These are phyloP conservation scores for Trichoderma simmonsii DNA, from an alignment of 2,329 filamentous ascomycete genomes.

Conservation along the genomic window DNA sequence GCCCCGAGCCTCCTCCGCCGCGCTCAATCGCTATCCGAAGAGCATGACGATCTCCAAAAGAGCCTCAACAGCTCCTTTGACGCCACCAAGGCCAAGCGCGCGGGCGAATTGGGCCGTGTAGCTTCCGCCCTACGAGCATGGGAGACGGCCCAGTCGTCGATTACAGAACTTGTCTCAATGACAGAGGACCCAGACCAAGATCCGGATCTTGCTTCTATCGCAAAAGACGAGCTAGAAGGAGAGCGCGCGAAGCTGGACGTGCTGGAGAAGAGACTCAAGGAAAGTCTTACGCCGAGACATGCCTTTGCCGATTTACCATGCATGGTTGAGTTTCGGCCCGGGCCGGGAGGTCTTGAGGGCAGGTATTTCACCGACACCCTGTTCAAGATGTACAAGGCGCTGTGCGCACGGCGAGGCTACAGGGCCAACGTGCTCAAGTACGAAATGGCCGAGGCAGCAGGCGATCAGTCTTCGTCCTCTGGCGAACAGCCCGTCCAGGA, in stretches of 20 bases:
- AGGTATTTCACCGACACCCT: slow-evolving; percentile 85
- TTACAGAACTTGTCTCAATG: slow-evolving; percentile 52
- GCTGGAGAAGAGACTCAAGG: slow-evolving; percentile 67
- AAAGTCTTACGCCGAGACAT: slow-evolving; percentile 78
- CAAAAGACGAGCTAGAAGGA: slow-evolving; percentile 74
- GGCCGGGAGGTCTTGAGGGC: slow-evolving; percentile 87
- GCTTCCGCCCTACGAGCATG: slow-evolving; percentile 57
- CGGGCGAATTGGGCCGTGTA: slow-evolving; percentile 59
- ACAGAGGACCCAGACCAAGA: slow-evolving; percentile 48
- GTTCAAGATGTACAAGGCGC: slow-evolving; percentile 83
- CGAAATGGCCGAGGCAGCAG: slow-evolving; percentile 67
- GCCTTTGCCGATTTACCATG: slow-evolving; percentile 89
- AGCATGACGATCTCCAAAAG: slow-evolving; percentile 54
- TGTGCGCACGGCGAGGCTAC: slow-evolving; percentile 68
- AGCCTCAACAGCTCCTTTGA: slow-evolving; percentile 55
- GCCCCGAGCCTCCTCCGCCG: slow-evolving; percentile 57
- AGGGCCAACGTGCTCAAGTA: slow-evolving; percentile 72
- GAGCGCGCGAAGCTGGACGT: slow-evolving; percentile 60
- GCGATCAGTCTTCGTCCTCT: slow-evolving; percentile 48
- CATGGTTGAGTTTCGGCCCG: slow-evolving; percentile 86
- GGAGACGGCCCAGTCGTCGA: slow-evolving; percentile 51
- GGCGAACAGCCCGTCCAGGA: slow-evolving; percentile 74
- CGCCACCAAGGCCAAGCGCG: slow-evolving; percentile 53
- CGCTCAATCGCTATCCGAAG: slow-evolving; percentile 54
- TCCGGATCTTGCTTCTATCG: slow-evolving; percentile 70